Conservation (phyloP, 2,329 filamentous ascomycete genomes). For the Ambrosiella xylebori region DNA sequence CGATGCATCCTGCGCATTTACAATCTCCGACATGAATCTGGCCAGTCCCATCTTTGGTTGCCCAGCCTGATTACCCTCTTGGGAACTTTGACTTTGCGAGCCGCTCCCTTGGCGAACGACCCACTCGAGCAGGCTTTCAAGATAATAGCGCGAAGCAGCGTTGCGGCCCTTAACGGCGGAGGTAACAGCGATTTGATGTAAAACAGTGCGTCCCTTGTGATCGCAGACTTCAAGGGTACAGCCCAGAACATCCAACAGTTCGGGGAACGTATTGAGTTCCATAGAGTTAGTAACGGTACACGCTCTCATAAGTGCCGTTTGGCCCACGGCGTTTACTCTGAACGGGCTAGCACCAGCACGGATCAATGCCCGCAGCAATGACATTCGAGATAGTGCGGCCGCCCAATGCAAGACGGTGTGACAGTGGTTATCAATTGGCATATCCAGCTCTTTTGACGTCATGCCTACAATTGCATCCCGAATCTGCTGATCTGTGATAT, state of each 20-base stretch:
- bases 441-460: conserved; percentile 67
- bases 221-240: conserved; percentile 83
- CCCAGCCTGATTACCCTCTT: conserved; percentile 24
- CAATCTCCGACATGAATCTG: conserved; percentile 90
- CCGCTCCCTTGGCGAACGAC: conserved; percentile 67
- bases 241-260: conserved; percentile 74
- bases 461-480: conserved; percentile 64
- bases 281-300: conserved; percentile 89
- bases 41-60: conserved; percentile 64
- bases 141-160: conserved; percentile 83
- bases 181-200: conserved; percentile 92
- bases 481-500: conserved; percentile 50
- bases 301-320: conserved; percentile 84
- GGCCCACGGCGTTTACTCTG: conserved; percentile 73
- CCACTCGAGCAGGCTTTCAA: conserved; percentile 87
- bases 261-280: conserved; percentile 77
- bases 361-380: conserved; percentile 66
- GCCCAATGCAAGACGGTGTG: conserved; percentile 95
- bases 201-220: conserved; percentile 71
- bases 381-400: conserved; percentile 73
- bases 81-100: conserved; percentile 24
- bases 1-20: conserved; percentile 84
- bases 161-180: conserved; percentile 89
- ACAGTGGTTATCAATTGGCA: conserved; percentile 74
- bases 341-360: conserved; percentile 72